These are phyloP conservation scores for Rhododendron ovatum DNA, from an alignment of 148 eudicot genomes.

Conservation along the genomic window DNA sequence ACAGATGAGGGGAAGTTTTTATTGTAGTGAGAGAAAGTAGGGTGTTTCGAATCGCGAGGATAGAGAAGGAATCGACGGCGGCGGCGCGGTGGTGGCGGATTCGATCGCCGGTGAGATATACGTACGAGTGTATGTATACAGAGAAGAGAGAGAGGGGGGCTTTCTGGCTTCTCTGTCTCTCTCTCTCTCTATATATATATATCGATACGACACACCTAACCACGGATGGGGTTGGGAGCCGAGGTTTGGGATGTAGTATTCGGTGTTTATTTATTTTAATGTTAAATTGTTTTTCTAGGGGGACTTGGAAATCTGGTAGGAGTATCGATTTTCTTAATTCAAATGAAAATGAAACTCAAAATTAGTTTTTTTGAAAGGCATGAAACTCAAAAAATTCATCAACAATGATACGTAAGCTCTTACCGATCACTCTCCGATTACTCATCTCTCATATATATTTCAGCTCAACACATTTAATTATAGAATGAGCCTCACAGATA, in stretches of 20 bases:
- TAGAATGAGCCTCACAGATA: too few relatives aligned
- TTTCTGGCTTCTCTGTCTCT: neutral
- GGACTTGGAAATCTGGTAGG: neutral
- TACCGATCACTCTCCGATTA: too few relatives aligned
- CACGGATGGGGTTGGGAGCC: neutral
- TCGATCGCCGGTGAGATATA: constrained; percentile 4
- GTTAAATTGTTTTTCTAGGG: too few relatives aligned
- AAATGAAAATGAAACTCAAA: too few relatives aligned
- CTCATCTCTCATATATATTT: too few relatives aligned
- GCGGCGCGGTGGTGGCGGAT: neutral
- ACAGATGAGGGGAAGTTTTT: neutral
- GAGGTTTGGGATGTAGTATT: neutral
- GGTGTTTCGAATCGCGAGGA: neutral
- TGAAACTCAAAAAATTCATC: too few relatives aligned
- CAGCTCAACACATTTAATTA: too few relatives aligned
- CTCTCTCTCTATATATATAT: neutral
- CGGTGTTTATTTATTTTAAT: neutral
- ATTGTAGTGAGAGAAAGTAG: constrained; percentile 1
- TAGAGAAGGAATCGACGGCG: neutral
- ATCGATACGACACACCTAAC: neutral
- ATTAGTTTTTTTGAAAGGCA: too few relatives aligned
- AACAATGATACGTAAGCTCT: too few relatives aligned
- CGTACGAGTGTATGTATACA: neutral
- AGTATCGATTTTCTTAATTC: neutral
- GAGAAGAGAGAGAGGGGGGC: neutral